Base-by-base conservation (phyloP, 805 yeast genomes). In the Candida adriatica region DNA sequence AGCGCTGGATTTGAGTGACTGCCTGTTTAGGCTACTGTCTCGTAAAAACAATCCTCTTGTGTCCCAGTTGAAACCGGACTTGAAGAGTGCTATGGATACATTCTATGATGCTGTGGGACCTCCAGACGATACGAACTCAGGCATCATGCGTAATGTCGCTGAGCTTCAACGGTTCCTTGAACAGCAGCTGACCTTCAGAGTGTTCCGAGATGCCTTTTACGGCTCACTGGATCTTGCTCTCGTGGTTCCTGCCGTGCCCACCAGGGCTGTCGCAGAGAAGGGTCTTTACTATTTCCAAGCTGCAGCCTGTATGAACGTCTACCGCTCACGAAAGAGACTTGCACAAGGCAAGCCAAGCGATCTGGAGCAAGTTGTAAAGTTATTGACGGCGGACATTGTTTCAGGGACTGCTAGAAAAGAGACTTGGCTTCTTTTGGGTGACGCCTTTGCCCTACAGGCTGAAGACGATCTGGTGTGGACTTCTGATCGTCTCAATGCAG, bases 381-480 rank as follows among this genome's bases (percentile, higher is more conserved):
- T 78, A 53, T 65, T 87, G 37, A 68, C 66, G 30, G 61, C 64
- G 33, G 97, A 92, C 51, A 55, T 92, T 13, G 46, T 76, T 1
- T 77, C 77, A 45, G 75, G 81, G 4, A 68, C 81, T 2, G 59
- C 69, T 24, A 61, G 96, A 18, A 66, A 79, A 28, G 98, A 92
- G 55, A 75, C 84, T 7, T 92, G 99, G 99, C 62, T 75, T 24
- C 65, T 85, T 2, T 53, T 92, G 10, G 95, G 94, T 0, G 86
- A 79, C 48, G 77, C 90, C 0, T 87, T 70, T 44, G 78, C 87
- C 0, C 76, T 65, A 35, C 59, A 83, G 24, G 94, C 81, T 0
- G 96, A 90, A 42, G 95, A 87, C 53, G 95, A 85, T 41, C 57
- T 92, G 34, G 75, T 84, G n/a, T 86, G 95, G 94, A 82, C 90